These are phyloP conservation scores for Phytopythium litorale DNA, from an alignment of 352 stramenopile species.

Conservation along the genomic window DNA sequence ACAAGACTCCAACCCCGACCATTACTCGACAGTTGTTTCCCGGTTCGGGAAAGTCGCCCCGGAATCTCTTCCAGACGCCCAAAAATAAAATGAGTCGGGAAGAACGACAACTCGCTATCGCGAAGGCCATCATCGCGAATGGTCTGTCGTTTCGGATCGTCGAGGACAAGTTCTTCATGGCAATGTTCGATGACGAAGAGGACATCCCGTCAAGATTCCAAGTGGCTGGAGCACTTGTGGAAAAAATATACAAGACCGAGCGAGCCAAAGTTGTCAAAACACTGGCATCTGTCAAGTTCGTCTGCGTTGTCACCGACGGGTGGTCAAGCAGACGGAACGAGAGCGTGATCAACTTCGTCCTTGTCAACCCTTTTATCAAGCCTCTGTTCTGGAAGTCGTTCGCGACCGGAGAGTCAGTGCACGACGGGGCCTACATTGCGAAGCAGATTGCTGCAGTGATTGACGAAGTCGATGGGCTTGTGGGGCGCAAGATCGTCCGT, in stretches of 20 bases:
- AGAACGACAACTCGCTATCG: too few relatives aligned
- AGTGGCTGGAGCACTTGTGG: not conserved
- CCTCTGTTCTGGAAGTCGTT: constrained; percentile 11
- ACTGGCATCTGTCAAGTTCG: not conserved
- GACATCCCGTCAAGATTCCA: not conserved
- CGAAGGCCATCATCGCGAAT: too few relatives aligned
- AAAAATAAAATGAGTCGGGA: too few relatives aligned
- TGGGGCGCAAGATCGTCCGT: not conserved
- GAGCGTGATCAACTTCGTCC: constrained; percentile 14
- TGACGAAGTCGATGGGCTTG: not conserved
- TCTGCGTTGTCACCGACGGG: constrained; percentile 6
- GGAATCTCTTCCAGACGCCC: too few relatives aligned
- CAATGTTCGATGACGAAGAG: constrained; percentile 7
- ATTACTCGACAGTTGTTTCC: too few relatives aligned
- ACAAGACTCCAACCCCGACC: too few relatives aligned
- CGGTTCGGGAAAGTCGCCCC: too few relatives aligned
- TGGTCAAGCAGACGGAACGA: constrained; percentile 11
- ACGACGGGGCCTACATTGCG: constrained; percentile 5
- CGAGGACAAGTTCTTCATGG: not conserved
- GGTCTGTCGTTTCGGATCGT: constrained; percentile 1
- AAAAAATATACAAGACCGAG: not conserved
- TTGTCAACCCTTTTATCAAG: constrained; percentile 2
- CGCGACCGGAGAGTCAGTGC: not conserved
- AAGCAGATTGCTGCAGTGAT: constrained; percentile 6
- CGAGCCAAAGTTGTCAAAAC: not conserved